Percentiles rank a stretch among this genome's conserved stretches.
phyloP scores from a whole-genome alignment of 2,329 filamentous ascomycete species.

The Talaromyces sp. region DNA sequence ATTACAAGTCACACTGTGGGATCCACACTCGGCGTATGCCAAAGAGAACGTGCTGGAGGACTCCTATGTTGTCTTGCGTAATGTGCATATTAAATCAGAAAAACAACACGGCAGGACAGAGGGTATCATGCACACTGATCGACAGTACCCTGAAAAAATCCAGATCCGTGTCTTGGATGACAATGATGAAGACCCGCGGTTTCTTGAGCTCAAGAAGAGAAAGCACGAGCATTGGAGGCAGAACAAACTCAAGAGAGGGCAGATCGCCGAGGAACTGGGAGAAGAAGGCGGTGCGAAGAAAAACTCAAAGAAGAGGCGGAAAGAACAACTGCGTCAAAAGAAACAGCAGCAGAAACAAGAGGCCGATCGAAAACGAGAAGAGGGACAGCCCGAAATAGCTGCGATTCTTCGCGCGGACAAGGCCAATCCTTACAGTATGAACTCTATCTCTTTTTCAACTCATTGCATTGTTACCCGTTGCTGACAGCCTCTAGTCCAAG shows the following conservation, averaged over 20 bases:
- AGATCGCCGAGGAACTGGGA: conserved; percentile 7
- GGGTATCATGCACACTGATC: conserved; percentile 64
- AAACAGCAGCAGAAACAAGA: conserved; percentile 29
- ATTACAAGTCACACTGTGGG: conserved; percentile 66
- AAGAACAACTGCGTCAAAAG: conserved; percentile 23
- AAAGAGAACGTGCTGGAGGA: conserved; percentile 51
- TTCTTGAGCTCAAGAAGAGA: conserved; percentile 57
- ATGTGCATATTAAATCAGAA: conserved; percentile 62
- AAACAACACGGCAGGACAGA: conserved; percentile 57
- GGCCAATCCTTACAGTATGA: conserved; percentile 40
- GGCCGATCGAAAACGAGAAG: conserved; percentile 22
- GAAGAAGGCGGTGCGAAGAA: conserved; percentile 31
- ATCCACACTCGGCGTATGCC: conserved; percentile 60
- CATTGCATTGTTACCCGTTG: not conserved
- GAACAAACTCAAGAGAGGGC: conserved; percentile 39
- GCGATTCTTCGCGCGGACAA: conserved; percentile 21
- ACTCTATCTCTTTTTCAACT: not conserved
- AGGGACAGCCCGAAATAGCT: conserved; percentile 20
- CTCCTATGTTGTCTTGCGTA: conserved; percentile 61
- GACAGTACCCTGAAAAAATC: conserved; percentile 46
- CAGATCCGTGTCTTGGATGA: conserved; percentile 52
- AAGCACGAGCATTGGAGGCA: conserved; percentile 59
- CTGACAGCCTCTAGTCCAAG: conserved; percentile 39
- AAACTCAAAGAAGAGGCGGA: conserved; percentile 30
- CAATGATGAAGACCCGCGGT: conserved; percentile 37